Evolutionary conservation across 139 green algal genomes (phyloP), one percentile per base, ranked within the genome.

Genomic region (Chlorella sp.): DNA sequence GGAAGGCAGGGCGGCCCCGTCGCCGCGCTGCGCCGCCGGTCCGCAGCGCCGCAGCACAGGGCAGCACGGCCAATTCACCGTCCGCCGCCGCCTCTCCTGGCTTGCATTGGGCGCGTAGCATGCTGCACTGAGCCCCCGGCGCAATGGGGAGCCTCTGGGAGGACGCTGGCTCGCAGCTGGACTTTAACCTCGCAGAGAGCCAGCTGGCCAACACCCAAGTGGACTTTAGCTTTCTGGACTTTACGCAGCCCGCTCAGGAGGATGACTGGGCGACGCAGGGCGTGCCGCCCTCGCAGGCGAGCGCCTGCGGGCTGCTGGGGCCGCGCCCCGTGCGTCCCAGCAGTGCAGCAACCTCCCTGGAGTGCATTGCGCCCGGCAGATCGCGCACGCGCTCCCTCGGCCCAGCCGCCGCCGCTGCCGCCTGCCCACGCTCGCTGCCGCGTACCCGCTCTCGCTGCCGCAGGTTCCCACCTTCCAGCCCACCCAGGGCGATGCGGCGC

Each of bases 211-310:
- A 62, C 32, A 81, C 34, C 12, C 82, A 86, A 30, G 82, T 86
- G 15, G 83, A 87, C 39, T 87, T 84, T 38, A 64, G 32, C 6
- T 87, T 87, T 34, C 51, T 87, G 16, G 83, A 87, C 51, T 87
- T 80, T 38, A 81, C 56, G 30, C 57, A 69, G 13, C 57, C 55
- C 17, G 41, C 63, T 39, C 41, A 51, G 73, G 28, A 9, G 47
- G 80, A 85, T 55, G 79, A 60, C 9, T 60, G n/a, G 17, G 51
- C 38, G 13, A 18, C 36, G 12, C 23, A 55, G 16, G 51, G 65
- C 44, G 70, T 28, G 38, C 25, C 9, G 12, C 38, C 38, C 1
- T 74, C 76, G 1, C 76, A 83, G 76, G 76, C 32, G 30, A 25
- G 72, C 73, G 18, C 28, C 20, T 5, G 67, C 34, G 18, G 67